These are phyloP conservation scores for Hypoxylon crocopeplum DNA, from an alignment of 495 filamentous ascomycete species.

Conservation along the genomic window DNA sequence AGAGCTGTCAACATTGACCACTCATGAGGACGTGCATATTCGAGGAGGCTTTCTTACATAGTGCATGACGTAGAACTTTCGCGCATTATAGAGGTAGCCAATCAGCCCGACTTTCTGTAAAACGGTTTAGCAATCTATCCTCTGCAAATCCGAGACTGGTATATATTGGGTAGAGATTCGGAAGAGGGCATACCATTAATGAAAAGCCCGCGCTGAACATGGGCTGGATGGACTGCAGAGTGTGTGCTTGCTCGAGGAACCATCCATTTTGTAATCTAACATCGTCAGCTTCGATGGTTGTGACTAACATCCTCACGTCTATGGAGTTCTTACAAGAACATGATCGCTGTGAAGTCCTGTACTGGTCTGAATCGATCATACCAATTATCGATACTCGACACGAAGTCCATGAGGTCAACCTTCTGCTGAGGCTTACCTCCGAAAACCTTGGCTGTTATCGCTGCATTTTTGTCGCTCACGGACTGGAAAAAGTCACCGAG, in stretches of 20 bases:
- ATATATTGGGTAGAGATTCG: not conserved
- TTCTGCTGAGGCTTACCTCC: not conserved
- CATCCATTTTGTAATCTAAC: not conserved
- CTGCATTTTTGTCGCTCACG: not conserved
- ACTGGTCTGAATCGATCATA: not conserved
- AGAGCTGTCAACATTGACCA: not conserved
- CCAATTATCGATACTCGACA: not conserved
- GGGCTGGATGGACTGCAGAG: not conserved
- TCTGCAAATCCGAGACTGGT: not conserved
- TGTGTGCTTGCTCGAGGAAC: not conserved
- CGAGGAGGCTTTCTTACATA: not conserved
- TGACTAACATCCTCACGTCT: not conserved
- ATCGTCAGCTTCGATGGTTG: not conserved
- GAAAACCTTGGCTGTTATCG: not conserved
- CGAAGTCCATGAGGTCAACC: not conserved
- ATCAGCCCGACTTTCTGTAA: conserved; percentile 1
- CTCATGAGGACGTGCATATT: not conserved
- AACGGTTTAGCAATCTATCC: not conserved
- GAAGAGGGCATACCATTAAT: not conserved
- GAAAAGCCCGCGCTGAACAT: not conserved
- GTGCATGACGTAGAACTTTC: conserved; percentile 1
- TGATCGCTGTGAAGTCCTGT: not conserved
- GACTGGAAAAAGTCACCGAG: not conserved
- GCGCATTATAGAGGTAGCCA: not conserved
- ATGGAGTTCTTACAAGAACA: not conserved